Evolutionary conservation across 1,139 yeast species (phyloP), one percentile per base, ranked within the genome.

Genomic region (Debaryomyces nepalensis): DNA sequence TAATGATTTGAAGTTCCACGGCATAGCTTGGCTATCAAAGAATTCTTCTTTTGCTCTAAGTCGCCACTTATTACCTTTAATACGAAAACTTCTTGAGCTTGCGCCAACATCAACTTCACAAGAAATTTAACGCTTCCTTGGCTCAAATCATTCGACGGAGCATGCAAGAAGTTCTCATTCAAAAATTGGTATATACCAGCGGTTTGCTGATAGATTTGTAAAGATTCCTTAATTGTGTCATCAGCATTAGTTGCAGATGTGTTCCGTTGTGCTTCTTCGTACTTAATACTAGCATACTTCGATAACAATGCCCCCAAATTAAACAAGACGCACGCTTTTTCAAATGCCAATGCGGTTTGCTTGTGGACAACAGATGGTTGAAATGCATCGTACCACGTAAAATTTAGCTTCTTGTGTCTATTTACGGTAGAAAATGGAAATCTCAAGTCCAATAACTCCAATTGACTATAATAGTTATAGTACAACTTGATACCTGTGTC

Each of bases 21-120:
- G 19, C 95, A 82, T 42, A 93, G 72, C 60, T 82, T 89, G 9
- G 96, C 74, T 23, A 86, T 76, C 59, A 91, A 70, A 0, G 93
- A 79, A 33, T 84, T 82, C 54, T 82, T 83, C 38, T 66, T 63
- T 49, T 71, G 78, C 23, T 69, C 70, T 40, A 68, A 52, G 49
- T 73, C 78, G 5, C 70, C 72, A 37, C 73, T 74, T 31, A 89
- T 64, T 21, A 84, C 77, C 51, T 81, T 85, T 55, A 84, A 65
- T 4, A 85, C 67, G 58, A 91, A 90, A 8, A 87, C 76, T 53
- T 93, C 97, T 59, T 90, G 97, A 2, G 95, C 87, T 60, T 93
- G 97, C 0, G 96, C 95, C 45, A 89, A 70, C 80, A 84, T 80
- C 46, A 91, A 62, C 50, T 76, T 77, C 11, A 75, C 63, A 43